Percentiles rank a stretch among this genome's conserved stretches.
phyloP scores from a whole-genome alignment of 116 monocot species.

The Iris pallida region DNA sequence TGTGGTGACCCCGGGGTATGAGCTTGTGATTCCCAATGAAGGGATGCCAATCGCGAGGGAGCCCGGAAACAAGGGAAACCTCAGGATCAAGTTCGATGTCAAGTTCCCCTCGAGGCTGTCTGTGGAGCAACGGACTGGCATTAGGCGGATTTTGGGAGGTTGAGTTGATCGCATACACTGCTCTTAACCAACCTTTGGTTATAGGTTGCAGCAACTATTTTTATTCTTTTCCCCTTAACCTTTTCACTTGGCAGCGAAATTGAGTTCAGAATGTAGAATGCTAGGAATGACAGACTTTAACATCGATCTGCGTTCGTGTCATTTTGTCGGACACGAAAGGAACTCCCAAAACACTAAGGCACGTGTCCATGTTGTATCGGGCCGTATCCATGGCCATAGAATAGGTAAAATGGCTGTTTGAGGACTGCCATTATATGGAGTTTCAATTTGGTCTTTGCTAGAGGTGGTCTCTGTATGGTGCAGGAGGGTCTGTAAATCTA shows the following conservation, averaged over 20 bases:
- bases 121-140: slow-evolving; percentile 18
- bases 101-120: slow-evolving; percentile 28
- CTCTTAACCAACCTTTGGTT: too few relatives aligned
- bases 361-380: too few relatives aligned
- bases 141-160: slow-evolving; percentile 3
- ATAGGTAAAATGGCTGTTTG: too few relatives aligned
- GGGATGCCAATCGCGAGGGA: slow-evolving; percentile 41
- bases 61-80: slow-evolving; percentile 26
- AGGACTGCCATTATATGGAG: too few relatives aligned
- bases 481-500: too few relatives aligned
- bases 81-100: slow-evolving; percentile 35
- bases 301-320: too few relatives aligned
- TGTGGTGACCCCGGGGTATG: slow-evolving; percentile 25
- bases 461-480: neutral
- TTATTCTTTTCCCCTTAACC: too few relatives aligned
- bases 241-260: neutral
- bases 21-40: slow-evolving; percentile 26
- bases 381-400: too few relatives aligned
- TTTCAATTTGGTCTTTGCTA: neutral
- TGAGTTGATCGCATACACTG: too few relatives aligned
- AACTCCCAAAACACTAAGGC: too few relatives aligned
- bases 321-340: too few relatives aligned
- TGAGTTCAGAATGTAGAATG: slow-evolving; percentile 4
- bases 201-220: too few relatives aligned
- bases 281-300: neutral